A percentile compares a stretch with the other conserved stretches of the same genome.
Conservation (phyloP, 306 rosid species). For the Gastrolobium bilobum region DNA sequence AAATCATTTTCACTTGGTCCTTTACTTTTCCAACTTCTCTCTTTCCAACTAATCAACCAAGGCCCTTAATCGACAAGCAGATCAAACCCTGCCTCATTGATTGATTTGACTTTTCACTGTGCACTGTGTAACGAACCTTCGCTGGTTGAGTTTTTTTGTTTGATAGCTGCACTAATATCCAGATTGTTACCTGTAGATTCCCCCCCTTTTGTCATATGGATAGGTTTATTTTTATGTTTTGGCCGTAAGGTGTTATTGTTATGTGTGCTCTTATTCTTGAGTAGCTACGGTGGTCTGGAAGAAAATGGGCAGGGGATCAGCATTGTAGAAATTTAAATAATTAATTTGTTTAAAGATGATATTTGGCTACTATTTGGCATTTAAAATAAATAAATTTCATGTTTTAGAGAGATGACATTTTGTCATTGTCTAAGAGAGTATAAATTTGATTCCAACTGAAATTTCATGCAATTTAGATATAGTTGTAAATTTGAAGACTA, state of each 20-base stretch:
- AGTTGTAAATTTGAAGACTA: constrained; percentile 12
- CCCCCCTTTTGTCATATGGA: neutral
- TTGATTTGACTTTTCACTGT: constrained; percentile 9
- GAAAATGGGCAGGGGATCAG: neutral
- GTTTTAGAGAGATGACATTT: neutral
- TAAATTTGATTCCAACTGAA: constrained; percentile 28
- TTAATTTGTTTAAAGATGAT: neutral
- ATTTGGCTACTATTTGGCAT: constrained; percentile 27
- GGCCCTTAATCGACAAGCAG: neutral
- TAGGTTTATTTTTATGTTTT: constrained; percentile 31
- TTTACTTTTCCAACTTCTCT: neutral
- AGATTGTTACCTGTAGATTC: neutral
- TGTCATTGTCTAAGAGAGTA: constrained; percentile 2
- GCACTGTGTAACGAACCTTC: neutral
- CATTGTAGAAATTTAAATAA: constrained; percentile 9
- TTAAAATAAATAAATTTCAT: neutral
- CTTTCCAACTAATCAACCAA: neutral
- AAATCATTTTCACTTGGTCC: neutral
- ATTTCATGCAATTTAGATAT: constrained; percentile 22
- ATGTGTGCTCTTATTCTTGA: neutral
- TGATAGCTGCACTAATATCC: constrained; percentile 7
- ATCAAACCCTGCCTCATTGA: neutral
- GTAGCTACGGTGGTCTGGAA: constrained; percentile 2
- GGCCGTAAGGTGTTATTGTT: constrained; percentile 9
- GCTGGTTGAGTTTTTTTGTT: constrained; percentile 18